phyloP scores from a whole-genome alignment of 2,329 filamentous ascomycete genomes.

The Talaromyces sp. region DNA sequence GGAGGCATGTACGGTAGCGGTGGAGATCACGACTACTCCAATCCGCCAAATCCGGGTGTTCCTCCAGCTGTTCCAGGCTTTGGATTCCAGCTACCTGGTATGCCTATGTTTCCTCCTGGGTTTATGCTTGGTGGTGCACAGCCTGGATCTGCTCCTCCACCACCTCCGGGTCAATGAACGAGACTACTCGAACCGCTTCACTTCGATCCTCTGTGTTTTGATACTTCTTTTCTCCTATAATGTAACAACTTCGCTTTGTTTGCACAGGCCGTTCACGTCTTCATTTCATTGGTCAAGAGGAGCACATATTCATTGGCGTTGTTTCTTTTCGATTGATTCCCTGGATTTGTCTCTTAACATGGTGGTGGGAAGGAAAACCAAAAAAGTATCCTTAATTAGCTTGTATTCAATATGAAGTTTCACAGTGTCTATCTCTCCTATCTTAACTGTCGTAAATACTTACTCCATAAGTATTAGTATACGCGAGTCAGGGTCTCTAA shows the following conservation, averaged over 20 bases:
- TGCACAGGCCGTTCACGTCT: not conserved
- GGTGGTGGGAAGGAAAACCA: not conserved
- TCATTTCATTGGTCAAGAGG: not conserved
- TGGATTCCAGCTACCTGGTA: conserved; percentile 51
- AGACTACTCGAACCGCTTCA: not conserved
- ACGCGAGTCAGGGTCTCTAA: not conserved
- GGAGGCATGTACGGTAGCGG: conserved; percentile 23
- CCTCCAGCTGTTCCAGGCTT: conserved; percentile 55
- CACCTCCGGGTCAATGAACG: conserved; percentile 34
- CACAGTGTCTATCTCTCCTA: not conserved
- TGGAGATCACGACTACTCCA: conserved; percentile 37
- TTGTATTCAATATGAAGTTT: not conserved
- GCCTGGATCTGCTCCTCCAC: conserved; percentile 29
- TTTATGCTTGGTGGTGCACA: conserved; percentile 45
- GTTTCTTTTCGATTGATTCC: not conserved
- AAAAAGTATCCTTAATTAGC: not conserved
- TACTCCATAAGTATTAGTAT: not conserved
- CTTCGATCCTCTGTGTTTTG: conserved; percentile 1
- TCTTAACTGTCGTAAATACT: not conserved
- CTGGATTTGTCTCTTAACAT: not conserved
- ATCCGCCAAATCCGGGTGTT: conserved; percentile 47
- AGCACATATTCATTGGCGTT: not conserved
- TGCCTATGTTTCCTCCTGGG: conserved; percentile 48
- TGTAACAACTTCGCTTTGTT: not conserved
- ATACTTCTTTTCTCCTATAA: not conserved